Conservation (phyloP, 2,329 filamentous ascomycete species). For the Trichoderma semiorbis region DNA sequence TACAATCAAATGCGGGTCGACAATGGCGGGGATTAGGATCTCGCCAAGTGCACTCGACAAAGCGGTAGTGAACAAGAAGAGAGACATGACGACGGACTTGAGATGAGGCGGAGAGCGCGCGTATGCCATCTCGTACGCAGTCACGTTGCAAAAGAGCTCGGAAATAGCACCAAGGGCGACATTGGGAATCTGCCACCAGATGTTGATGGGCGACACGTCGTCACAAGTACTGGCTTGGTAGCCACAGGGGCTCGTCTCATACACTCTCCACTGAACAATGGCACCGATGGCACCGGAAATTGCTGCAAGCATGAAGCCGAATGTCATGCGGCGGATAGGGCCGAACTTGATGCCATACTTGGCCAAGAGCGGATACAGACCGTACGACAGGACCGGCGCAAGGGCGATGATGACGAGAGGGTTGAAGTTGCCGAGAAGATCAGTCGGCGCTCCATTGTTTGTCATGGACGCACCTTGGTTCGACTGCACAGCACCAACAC, state of each 20-base stretch:
- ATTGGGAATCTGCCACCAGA: constrained; percentile 19
- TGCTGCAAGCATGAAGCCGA: constrained; percentile 16
- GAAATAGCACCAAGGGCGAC: constrained; percentile 18
- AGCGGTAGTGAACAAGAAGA: constrained; percentile 18
- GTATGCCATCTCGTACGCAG: constrained; percentile 18
- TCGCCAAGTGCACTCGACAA: constrained; percentile 18
- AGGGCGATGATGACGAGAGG: constrained; percentile 16
- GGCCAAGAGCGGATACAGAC: constrained; percentile 16
- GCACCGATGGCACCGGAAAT: constrained; percentile 15
- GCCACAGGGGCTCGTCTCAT: constrained; percentile 16
- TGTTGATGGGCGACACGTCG: constrained; percentile 17
- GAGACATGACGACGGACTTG: constrained; percentile 15
- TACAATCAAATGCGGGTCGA: constrained; percentile 18
- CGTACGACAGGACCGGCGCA: constrained; percentile 11
- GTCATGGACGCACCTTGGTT: constrained; percentile 20
- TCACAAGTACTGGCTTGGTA: constrained; percentile 18
- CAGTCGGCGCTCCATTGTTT: constrained; percentile 19
- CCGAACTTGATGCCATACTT: constrained; percentile 14
- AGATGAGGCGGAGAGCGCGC: constrained; percentile 16
- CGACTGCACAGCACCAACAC: constrained; percentile 15
- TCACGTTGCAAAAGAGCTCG: constrained; percentile 16
- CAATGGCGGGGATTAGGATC: constrained; percentile 12
- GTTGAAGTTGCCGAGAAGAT: constrained; percentile 19
- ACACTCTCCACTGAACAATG: constrained; percentile 17
- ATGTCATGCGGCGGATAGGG: constrained; percentile 17